These are phyloP conservation scores for Aspergillus mulundensis DNA, from an alignment of 495 filamentous ascomycete genomes.

Conservation along the genomic window DNA sequence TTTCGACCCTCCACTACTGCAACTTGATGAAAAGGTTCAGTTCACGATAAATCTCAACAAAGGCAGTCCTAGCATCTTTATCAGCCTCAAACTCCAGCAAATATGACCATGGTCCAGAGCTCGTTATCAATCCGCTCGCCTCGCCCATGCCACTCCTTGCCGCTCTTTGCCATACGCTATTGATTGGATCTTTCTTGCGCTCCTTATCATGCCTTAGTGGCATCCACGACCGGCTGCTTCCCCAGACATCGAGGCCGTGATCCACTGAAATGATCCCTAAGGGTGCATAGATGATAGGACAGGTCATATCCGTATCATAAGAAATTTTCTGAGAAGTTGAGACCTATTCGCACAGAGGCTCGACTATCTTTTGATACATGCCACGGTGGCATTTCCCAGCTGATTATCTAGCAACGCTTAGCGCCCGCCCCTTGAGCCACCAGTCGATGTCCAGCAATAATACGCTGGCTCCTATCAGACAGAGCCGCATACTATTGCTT, in stretches of 20 bases:
- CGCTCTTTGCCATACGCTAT: neutral
- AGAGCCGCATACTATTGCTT: neutral
- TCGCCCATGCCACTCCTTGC: neutral
- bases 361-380: constrained; percentile 19
- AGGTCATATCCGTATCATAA: constrained; percentile 1
- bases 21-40: too few relatives aligned
- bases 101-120: too few relatives aligned
- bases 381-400: constrained; percentile 19
- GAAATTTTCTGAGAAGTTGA: neutral
- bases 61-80: too few relatives aligned
- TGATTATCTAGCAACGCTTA: too few relatives aligned
- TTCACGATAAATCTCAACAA: too few relatives aligned
- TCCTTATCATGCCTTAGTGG: neutral
- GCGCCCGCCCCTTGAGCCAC: neutral
- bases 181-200: constrained; percentile 12
- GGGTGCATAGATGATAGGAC: constrained; percentile 2
- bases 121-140: too few relatives aligned
- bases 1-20: neutral
- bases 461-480: too few relatives aligned
- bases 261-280: constrained; percentile 15
- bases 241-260: constrained; percentile 20
- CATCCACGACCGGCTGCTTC: constrained; percentile 8
- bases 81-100: too few relatives aligned
- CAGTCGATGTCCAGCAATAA: too few relatives aligned
- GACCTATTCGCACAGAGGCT: neutral